Conservation (phyloP, 2,329 filamentous ascomycete species). For the Leptographium lundbergii region DNA sequence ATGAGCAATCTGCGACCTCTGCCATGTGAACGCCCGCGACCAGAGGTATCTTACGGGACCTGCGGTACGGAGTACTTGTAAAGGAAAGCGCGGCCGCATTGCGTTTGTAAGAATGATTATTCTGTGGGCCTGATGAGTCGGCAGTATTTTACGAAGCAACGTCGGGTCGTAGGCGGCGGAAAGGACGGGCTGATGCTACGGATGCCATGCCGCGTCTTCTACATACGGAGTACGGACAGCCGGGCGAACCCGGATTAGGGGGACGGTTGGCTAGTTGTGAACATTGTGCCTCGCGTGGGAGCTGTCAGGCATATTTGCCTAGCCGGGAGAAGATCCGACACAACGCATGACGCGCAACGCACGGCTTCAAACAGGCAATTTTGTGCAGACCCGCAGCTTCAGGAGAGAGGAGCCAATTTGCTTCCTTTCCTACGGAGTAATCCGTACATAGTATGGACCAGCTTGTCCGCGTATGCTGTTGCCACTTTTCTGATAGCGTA, state of each 20-base stretch:
- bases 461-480: background rate
- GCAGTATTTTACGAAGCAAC: background rate
- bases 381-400: conserved; percentile 1
- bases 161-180: background rate
- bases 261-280: background rate
- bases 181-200: background rate
- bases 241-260: no score
- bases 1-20: background rate
- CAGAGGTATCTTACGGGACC: background rate
- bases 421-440: background rate
- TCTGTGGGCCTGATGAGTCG: no score
- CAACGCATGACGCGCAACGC: background rate
- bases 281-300: background rate
- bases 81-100: background rate
- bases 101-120: no score
- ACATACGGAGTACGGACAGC: background rate
- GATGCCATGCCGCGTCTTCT: background rate
- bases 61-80: background rate
- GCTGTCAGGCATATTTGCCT: background rate
- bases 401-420: background rate
- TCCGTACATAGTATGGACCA: no score
- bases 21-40: background rate
- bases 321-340: background rate
- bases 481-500: background rate
- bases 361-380: background rate